Percentiles rank a stretch among this genome's conserved stretches.
phyloP scores from a whole-genome alignment of 306 rosid genomes.

The Begonia loranthoides region DNA sequence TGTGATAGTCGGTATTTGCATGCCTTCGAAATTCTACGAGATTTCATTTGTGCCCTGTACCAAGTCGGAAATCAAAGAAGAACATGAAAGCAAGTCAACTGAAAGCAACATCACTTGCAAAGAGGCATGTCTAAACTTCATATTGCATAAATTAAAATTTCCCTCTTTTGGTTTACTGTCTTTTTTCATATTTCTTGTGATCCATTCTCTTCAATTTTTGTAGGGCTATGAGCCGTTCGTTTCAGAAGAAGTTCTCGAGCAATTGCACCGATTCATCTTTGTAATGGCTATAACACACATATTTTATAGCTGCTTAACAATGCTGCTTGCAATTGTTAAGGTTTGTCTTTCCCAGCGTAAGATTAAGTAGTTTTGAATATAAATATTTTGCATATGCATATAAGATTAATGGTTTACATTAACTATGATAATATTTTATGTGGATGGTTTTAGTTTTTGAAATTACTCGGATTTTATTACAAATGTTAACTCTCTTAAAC shows the following conservation, averaged over 20 bases:
- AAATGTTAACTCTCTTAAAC: too few relatives aligned
- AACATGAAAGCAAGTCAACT: constrained; percentile 31
- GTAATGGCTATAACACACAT: constrained; percentile 94
- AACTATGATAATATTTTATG: too few relatives aligned
- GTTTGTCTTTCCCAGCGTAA: constrained; percentile 20
- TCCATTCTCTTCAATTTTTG: constrained; percentile 1
- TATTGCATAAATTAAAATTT: background rate
- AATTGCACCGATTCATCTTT: constrained; percentile 95
- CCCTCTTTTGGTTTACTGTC: too few relatives aligned
- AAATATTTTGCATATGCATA: too few relatives aligned
- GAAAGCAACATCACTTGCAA: constrained; percentile 40
- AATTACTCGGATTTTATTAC: too few relatives aligned
- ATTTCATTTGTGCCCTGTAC: constrained; percentile 76
- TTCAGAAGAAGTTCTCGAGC: constrained; percentile 93
- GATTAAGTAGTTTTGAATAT: too few relatives aligned
- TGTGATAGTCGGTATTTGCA: constrained; percentile 72
- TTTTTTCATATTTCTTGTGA: too few relatives aligned
- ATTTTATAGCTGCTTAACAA: constrained; percentile 93
- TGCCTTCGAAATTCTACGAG: constrained; percentile 73
- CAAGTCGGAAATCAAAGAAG: constrained; percentile 54
- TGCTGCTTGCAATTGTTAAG: constrained; percentile 95
- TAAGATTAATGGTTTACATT: too few relatives aligned
- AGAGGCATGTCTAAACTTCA: constrained; percentile 32
- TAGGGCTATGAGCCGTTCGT: constrained; percentile 96
- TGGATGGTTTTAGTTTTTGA: too few relatives aligned